A percentile compares a stretch with the other conserved stretches of the same genome.
phyloP scores from a whole-genome alignment of 2,329 filamentous ascomycete genomes.

The Canariomyces notabilis region DNA sequence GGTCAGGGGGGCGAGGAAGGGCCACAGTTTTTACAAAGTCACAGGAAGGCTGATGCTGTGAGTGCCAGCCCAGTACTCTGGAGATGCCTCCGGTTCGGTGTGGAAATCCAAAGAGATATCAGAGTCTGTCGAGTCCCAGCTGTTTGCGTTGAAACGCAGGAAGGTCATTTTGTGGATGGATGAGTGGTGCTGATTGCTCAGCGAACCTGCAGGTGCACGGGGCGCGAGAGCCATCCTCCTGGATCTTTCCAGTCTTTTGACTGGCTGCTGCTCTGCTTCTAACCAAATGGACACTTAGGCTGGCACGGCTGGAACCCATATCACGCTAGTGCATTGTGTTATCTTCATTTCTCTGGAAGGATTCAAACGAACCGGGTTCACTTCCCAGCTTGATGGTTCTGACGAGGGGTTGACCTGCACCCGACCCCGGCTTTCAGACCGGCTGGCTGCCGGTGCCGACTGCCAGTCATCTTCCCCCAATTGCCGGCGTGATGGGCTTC shows the following conservation, averaged over 20 bases:
- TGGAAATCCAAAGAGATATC: neutral
- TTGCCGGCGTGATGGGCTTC: no score
- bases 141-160: no score
- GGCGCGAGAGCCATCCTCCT: conserved; percentile 12
- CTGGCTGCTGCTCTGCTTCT: conserved; percentile 4
- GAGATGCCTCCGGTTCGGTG: no score
- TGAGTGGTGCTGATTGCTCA: conserved; percentile 6
- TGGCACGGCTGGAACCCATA: conserved; percentile 9
- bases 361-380: neutral
- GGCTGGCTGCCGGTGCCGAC: no score
- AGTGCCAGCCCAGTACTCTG: no score
- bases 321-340: no score
- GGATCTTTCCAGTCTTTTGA: conserved; percentile 9
- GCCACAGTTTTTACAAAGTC: no score
- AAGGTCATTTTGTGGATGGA: no score
- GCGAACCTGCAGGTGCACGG: conserved; percentile 12
- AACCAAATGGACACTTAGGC: conserved; percentile 1
- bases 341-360: no score
- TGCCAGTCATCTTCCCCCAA: no score
- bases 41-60: no score
- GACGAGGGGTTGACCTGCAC: neutral
- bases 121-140: conserved; percentile 4
- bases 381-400: conserved; percentile 16
- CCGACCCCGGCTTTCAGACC: no score
- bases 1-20: conserved; percentile 8